Evolutionary conservation across 352 stramenopile species (phyloP).

Genomic region (Pythium aphanidermatum): DNA sequence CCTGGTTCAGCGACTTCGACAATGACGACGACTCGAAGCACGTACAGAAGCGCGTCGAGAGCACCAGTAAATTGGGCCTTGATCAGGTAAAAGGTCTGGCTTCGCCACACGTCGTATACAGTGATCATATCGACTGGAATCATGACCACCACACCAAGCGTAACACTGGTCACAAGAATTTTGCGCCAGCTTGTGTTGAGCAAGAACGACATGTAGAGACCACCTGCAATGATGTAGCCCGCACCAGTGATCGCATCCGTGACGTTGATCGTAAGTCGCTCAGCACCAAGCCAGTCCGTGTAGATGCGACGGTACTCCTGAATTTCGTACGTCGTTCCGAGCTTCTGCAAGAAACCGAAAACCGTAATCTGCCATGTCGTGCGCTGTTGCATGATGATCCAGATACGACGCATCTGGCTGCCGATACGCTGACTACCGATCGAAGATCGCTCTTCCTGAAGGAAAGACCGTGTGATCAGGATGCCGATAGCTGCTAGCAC

Average conservation of each 20-base stretch:
- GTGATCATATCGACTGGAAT: conserved; percentile 13
- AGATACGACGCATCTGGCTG: conserved; percentile 11
- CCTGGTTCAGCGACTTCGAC: conserved; percentile 16
- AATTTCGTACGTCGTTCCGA: conserved; percentile 3
- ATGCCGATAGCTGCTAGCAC: conserved; percentile 1
- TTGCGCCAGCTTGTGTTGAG: conserved; percentile 21
- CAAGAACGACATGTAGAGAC: conserved; percentile 6
- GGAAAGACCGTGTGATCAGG: conserved; percentile 6
- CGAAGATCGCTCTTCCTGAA: conserved; percentile 5
- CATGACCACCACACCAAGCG: conserved; percentile 3
- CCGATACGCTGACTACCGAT: conserved; percentile 6
- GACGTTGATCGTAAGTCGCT: conserved; percentile 3
- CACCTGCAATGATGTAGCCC: conserved; percentile 5
- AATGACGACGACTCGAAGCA: conserved; percentile 11
- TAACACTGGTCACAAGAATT: not conserved
- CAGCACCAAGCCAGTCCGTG: not conserved
- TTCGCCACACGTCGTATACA: conserved; percentile 11
- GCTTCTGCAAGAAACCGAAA: conserved; percentile 12
- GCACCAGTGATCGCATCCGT: conserved; percentile 4
- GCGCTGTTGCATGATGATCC: conserved; percentile 14
- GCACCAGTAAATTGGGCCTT: not conserved
- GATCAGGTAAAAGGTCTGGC: conserved; percentile 2
- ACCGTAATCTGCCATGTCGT: conserved; percentile 16
- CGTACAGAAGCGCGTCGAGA: conserved; percentile 4
- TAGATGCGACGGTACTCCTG: not conserved